Evolutionary conservation across 805 yeast species (phyloP), one percentile per base, ranked within the genome.

Genomic region (Yamadazyma nakazawae): DNA sequence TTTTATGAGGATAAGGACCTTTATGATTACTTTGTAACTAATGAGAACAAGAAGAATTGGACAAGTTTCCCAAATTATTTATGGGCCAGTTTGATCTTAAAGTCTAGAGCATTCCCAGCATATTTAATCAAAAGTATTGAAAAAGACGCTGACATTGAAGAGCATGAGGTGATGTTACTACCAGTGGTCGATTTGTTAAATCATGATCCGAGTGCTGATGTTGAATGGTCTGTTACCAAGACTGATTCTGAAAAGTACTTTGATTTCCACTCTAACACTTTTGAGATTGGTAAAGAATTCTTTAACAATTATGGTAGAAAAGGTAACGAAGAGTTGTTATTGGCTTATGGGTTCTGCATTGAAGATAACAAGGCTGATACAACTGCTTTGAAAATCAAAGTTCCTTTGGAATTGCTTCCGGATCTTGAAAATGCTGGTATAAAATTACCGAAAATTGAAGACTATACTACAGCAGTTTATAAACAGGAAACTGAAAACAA

Each of bases 291-390:
- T 1, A 60, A 65, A 2, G 85, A 88, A 59, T 51, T 91, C 1
- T 87, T 66, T 64, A 90, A 90, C 60, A 87, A 88, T 63, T 90
- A 91, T 63, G 97, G 97, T 2, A 81, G 86, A 45, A 90, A 89
- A 62, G 85, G 94, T 0, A 90, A 89, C 58, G 95, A 87, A 52
- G 96, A 88, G 53, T 63, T 90, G 24, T 63, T 91, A 5, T 66
- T 90, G 54, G 90, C 85, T 0, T 91, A 91, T 61, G 97, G 97
- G 0, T 91, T 91, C 63, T 76, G 81, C 9, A 41, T 82, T 2
- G 75, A 74, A 14, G 64, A 76, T 40, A 86, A 85, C 54, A 66
- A 67, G 9, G 80, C 80, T 31, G 92, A 87, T 52, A 58, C 68
- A 4, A 67, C 82, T 1, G 81, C 81, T 13, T 71, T 90, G 37